phyloP scores from a whole-genome alignment of 2,329 filamentous ascomycete species.

The Macroventuria anomochaeta region DNA sequence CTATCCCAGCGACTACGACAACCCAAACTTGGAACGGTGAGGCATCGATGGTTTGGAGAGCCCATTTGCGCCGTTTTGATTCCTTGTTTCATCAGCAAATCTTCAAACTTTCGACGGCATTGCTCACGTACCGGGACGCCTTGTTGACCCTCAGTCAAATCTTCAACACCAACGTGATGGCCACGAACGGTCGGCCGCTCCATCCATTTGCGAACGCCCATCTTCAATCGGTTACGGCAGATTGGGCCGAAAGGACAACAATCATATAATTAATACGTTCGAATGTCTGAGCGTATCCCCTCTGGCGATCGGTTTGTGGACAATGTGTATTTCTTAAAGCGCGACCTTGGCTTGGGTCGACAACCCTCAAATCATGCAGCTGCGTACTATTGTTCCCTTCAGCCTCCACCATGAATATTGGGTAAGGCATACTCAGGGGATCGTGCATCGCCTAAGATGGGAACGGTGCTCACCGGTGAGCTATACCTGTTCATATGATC shows the following conservation, averaged over 20 bases:
- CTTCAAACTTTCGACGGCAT: not conserved
- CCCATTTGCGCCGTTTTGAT: constrained; percentile 40
- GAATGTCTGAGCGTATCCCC: not conserved
- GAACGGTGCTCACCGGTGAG: constrained; percentile 25
- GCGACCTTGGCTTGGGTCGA: not conserved
- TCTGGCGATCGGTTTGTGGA: not conserved
- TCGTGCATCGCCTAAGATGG: constrained; percentile 12
- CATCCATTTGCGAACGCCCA: constrained; percentile 44
- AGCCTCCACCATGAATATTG: constrained; percentile 26
- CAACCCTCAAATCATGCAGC: not conserved
- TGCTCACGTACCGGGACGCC: constrained; percentile 35
- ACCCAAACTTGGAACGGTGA: constrained; percentile 46
- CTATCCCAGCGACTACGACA: constrained; percentile 49
- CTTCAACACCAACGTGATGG: constrained; percentile 38
- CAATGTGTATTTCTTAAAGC: not conserved
- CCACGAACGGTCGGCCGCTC: constrained; percentile 34
- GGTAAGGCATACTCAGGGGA: constrained; percentile 1
- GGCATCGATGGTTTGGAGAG: constrained; percentile 43
- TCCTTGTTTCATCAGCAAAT: constrained; percentile 23
- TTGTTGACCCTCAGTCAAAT: constrained; percentile 42
- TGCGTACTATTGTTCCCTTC: constrained; percentile 2
- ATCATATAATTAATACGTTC: no score
- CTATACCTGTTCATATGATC: not conserved
- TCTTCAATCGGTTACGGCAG: not conserved
- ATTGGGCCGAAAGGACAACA: no score